Conservation (phyloP, 2,329 filamentous ascomycete species). For the Plectosphaerella plurivora region DNA sequence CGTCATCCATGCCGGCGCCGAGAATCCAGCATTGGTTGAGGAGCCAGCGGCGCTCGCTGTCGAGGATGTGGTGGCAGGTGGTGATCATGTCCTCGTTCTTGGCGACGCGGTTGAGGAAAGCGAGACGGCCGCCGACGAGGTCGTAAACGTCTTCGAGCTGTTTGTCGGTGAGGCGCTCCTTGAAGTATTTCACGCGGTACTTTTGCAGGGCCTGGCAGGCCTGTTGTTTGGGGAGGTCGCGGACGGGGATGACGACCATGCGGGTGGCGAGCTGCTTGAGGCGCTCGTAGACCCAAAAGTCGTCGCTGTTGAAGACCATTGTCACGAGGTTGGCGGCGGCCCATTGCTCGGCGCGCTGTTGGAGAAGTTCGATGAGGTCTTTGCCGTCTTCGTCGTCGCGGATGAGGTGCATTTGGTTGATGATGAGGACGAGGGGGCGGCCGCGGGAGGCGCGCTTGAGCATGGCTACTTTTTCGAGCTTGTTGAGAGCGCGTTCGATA, state of each 20-base stretch:
- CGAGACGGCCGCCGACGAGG: constrained; percentile 80
- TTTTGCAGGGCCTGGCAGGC: constrained; percentile 72
- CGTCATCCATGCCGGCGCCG: constrained; percentile 78
- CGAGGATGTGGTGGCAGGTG: constrained; percentile 70
- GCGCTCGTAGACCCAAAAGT: constrained; percentile 97
- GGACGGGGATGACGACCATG: constrained; percentile 88
- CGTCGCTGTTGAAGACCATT: constrained; percentile 91
- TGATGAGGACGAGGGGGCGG: constrained; percentile 80
- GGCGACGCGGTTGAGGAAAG: constrained; percentile 86
- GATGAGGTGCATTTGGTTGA: constrained; percentile 90
- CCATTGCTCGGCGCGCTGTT: constrained; percentile 96
- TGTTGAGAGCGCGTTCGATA: constrained; percentile 95
- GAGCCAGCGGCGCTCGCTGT: constrained; percentile 71
- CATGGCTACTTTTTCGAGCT: constrained; percentile 92
- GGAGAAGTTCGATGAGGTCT: constrained; percentile 87
- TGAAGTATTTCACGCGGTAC: constrained; percentile 77
- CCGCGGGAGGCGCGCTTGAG: constrained; percentile 56
- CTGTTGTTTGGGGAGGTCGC: constrained; percentile 73
- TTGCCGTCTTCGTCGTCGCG: constrained; percentile 90
- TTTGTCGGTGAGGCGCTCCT: constrained; percentile 49
- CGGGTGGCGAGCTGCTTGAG: constrained; percentile 88
- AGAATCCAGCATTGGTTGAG: constrained; percentile 73
- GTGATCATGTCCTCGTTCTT: constrained; percentile 75
- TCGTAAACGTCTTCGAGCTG: constrained; percentile 77
- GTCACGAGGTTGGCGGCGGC: constrained; percentile 88